Base-by-base conservation (phyloP, 208 protist genomes). In the Trypanosoma theileri region DNA sequence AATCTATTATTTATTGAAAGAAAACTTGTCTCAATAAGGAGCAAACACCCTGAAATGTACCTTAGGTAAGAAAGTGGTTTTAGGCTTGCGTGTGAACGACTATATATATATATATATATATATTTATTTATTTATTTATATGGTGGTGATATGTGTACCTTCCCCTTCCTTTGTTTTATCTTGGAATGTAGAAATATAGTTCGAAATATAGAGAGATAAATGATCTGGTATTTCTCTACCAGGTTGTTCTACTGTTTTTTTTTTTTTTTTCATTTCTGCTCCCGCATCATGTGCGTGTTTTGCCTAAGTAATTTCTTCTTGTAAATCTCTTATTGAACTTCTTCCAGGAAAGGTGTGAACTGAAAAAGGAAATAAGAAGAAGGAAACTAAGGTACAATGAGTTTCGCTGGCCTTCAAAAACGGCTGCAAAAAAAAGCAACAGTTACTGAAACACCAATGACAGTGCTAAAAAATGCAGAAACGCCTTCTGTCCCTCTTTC, bases 401-500 rank as follows among this genome's bases (percentile, higher is more conserved):
- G 68, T 40, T 78, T 78, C 53, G 62, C 56, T 19, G 73, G 66
- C 46, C 73, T 78, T 51, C 65, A 66, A 44, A 59, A 56, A 26
- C 66, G 68, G 3, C 46, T 73, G 14, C 53, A 69, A 31, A 59
- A 69, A 46, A 78, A 73, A 46, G 50, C n/a, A 28, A 19, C 17
- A 40, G 13, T 24, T 24, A 28, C 46, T 16, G 19, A 26, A 24
- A 40, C 12, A 2, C 12, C 52, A 11, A 24, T 31, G 3, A 1
- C n/a, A 26, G 63, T 8, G 3, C 24, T 19, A 64, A 50, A 44
- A 52, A 54, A 6, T n/a, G 40, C 4, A 35, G 21, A 1, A 22
- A 41, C 40, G 19, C 12, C 24, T 12, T 41, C 54, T 19, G 7
- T 7, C 10, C 51, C 22, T 28, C 17, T 7, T 3, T 41, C 50